Percentiles rank a stretch among this genome's conserved stretches.
phyloP scores from a whole-genome alignment of 2,329 filamentous ascomycete genomes.

The Leptographium galeiforme region DNA sequence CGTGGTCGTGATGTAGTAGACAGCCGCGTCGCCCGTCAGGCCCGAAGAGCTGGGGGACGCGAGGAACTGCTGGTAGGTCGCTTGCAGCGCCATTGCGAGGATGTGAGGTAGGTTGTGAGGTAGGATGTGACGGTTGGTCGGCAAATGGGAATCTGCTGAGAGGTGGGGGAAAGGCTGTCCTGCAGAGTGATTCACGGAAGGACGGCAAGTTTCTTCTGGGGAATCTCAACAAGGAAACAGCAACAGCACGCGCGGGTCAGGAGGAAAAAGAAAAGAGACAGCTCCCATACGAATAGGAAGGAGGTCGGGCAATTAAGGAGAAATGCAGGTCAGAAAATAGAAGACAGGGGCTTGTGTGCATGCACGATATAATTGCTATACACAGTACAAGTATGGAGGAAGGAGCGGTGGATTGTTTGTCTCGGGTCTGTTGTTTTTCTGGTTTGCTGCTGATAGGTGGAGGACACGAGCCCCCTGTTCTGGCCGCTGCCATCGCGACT shows the following conservation, averaged over 20 bases:
- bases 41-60: constrained; percentile 49
- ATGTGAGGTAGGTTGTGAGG: background rate
- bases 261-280: too few relatives aligned
- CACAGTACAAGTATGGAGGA: too few relatives aligned
- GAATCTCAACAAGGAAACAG: background rate
- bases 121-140: background rate
- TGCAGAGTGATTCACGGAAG: background rate
- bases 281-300: background rate
- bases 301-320: background rate
- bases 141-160: background rate
- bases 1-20: constrained; percentile 85
- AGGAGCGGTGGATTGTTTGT: background rate
- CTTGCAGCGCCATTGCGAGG: constrained; percentile 31
- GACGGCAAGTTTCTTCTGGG: background rate
- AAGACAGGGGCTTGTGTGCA: too few relatives aligned
- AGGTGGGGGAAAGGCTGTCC: background rate
- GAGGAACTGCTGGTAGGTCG: constrained; percentile 60
- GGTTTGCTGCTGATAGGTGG: background rate
- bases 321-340: too few relatives aligned
- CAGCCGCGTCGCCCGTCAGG: constrained; percentile 51
- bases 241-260: background rate
- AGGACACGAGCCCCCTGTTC: background rate
- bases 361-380: too few relatives aligned
- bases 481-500: background rate
- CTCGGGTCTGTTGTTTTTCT: background rate